Base-by-base conservation (phyloP, 1,284 basidiomycete genomes). In the Ustilago bromivora region DNA sequence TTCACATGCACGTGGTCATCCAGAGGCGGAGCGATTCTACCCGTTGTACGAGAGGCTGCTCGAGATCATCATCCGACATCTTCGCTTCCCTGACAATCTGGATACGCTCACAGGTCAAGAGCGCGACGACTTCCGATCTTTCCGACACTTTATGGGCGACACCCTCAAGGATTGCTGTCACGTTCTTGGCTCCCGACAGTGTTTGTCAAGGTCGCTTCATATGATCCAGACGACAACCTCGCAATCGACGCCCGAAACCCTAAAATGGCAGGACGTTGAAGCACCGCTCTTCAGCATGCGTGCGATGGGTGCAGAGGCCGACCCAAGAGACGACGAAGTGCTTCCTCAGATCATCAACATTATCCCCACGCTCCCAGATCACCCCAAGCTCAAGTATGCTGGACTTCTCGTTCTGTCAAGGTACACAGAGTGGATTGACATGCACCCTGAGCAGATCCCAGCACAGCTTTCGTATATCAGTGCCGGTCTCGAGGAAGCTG, bases 161-260 rank as follows among this genome's bases (percentile, higher is more conserved):
- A 99, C 97, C 5, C 90, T 99, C 79, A 99, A 99, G 88, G 97
- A 99, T 86, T 99, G 97, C 86, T 99, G 97, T 87, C 91, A 93
- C 76, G 95, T 99, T 41, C 90, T 99, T 41, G 94, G 95, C 35
- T 90, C 95, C 2, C 92, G 94, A 55, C 89, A 90, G 4, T 99
- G 97, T 83, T 89, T 99, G 49, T 88, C 92, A 59, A 89, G 92
- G 9, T 91, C 95, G 11, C 93, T 95, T 86, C 91, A 93, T 62
- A 89, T 94, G 85, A 92, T 98, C 76, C 91, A 92, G 23, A 86
- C 88, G 1, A 93, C 93, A 3, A 89, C 98, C 67, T 79, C 81
- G 12, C 80, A 82, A 19, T 86, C 32, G 90, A 92, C 31, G 55
- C 70, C 76, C 4, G 66, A 68, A 23, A 65, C 72, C n/a, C 76